phyloP scores from a whole-genome alignment of 2,329 filamentous ascomycete genomes.

The Cryphonectria radicalis region DNA sequence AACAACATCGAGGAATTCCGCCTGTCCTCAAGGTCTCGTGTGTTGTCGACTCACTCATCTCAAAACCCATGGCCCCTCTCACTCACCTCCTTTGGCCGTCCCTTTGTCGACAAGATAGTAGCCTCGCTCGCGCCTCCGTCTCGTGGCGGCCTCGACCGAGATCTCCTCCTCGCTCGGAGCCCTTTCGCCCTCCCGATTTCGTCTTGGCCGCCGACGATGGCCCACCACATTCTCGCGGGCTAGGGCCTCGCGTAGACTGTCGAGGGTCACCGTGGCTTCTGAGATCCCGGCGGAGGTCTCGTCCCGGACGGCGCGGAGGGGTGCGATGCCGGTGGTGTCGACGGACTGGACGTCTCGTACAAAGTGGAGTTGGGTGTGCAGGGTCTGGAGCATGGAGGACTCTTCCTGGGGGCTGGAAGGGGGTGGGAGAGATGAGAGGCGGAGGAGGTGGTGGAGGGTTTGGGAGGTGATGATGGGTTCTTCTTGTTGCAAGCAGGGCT shows the following conservation, averaged over 20 bases:
- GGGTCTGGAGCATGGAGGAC: slow-evolving; percentile 69
- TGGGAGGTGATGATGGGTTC: slow-evolving; percentile 58
- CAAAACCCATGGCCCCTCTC: neutral
- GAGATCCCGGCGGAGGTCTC: slow-evolving; percentile 64
- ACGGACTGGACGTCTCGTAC: slow-evolving; percentile 84
- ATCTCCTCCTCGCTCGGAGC: slow-evolving; percentile 31
- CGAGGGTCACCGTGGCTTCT: slow-evolving; percentile 63
- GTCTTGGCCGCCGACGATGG: slow-evolving; percentile 51
- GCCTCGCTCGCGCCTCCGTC: slow-evolving; percentile 63
- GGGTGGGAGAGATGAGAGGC: slow-evolving; percentile 82
- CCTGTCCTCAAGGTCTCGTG: no score
- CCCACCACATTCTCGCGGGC: slow-evolving; percentile 65
- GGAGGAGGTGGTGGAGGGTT: slow-evolving; percentile 82
- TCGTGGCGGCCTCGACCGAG: slow-evolving; percentile 36
- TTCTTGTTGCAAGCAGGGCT: slow-evolving; percentile 37
- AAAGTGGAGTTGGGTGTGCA: slow-evolving; percentile 85
- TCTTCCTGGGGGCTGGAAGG: slow-evolving; percentile 69
- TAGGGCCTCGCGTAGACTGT: slow-evolving; percentile 60
- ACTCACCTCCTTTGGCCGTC: slow-evolving; percentile 36
- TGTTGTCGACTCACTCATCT: neutral
- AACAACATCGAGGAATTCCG: neutral
- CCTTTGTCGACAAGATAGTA: slow-evolving; percentile 79
- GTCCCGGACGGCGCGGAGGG: slow-evolving; percentile 79
- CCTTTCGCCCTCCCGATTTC: slow-evolving; percentile 33
- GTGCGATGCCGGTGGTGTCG: slow-evolving; percentile 72